Base-by-base conservation (phyloP, 148 eudicot species). In the Talinum fruticosum region DNA sequence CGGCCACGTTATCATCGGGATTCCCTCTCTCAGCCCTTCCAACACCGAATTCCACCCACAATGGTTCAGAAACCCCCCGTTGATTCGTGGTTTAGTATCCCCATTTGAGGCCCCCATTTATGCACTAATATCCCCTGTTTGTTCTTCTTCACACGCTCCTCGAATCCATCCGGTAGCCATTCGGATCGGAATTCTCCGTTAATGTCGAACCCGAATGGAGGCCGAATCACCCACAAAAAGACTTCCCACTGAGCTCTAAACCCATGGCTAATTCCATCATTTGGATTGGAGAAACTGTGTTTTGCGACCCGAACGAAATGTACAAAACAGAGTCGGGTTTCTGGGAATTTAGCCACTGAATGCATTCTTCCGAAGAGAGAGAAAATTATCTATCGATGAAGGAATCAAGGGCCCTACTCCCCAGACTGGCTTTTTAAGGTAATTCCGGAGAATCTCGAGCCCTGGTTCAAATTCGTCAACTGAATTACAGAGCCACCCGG, bases 261-360 rank as follows among this genome's bases (percentile, higher is more conserved):
- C 98, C 97, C 30, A 47, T 69, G 0, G 96, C 97, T n/a, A 94
- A 76, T 61, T 88, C 93, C 92, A 90, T 92, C 97, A 94, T 94
- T 32, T 94, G 98, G 57, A 85, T 13, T 19, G 86, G 78, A 24
- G 82, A 80, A 7, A 94, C 85, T 0, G 90, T 86, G 82, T 92
- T 92, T 72, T 95, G 98, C 0, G 97, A 95, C 68, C 97, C 98
- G 49, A 95, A 95, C 59, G 93, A 91, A 6, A 92, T 84, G 85
- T 83, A 91, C 23, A 92, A 77, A 12, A 92, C 94, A 0, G 94
- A 89, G 18, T 67, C 77, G 10, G 77, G 74, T 0, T 81, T 73
- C 10, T 84, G 84, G 0, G n/a, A 45, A 35, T 86, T 89, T 4
- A 92, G 77, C 91, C 93, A 94, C 45, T 78, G 66, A 1, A 87